phyloP scores from a whole-genome alignment of 768 basidiomycete genomes.

The Lepiota venenata region DNA sequence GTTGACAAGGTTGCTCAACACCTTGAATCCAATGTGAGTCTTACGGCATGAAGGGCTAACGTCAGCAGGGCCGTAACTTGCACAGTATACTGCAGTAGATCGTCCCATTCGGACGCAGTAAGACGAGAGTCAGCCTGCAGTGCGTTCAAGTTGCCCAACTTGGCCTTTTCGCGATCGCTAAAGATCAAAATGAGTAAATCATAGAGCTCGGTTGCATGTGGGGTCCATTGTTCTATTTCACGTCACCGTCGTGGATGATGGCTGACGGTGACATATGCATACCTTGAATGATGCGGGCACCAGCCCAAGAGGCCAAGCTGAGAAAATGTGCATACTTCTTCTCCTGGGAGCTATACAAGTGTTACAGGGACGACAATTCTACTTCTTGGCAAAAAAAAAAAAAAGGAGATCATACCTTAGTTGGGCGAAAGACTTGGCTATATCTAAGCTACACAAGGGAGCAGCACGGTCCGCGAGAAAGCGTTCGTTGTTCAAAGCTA shows the following conservation, averaged over 20 bases:
- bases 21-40: conserved; percentile 24
- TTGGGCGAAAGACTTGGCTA: conserved; percentile 65
- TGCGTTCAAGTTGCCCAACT: conserved; percentile 50
- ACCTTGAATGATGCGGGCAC: conserved; percentile 76
- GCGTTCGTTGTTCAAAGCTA: conserved; percentile 44
- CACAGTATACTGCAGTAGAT: conserved; percentile 65
- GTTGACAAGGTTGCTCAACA: conserved; percentile 65
- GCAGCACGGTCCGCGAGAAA: conserved; percentile 74
- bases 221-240: conserved; percentile 69
- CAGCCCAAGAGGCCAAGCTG: conserved; percentile 76
- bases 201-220: conserved; percentile 62
- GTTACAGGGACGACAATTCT: background rate
- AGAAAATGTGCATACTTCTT: conserved; percentile 78
- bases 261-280: background rate
- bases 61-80: conserved; percentile 48
- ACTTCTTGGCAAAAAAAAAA: background rate
- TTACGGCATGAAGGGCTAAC: background rate
- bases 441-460: conserved; percentile 72
- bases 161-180: conserved; percentile 45
- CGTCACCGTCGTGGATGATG: background rate
- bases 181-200: conserved; percentile 71
- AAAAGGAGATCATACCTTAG: conserved; percentile 50
- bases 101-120: conserved; percentile 59
- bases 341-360: conserved; percentile 53
- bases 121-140: conserved; percentile 56